Base-by-base conservation (phyloP, 192 early-diverging fungal species). In the Chytriomyces hyalinus region DNA sequence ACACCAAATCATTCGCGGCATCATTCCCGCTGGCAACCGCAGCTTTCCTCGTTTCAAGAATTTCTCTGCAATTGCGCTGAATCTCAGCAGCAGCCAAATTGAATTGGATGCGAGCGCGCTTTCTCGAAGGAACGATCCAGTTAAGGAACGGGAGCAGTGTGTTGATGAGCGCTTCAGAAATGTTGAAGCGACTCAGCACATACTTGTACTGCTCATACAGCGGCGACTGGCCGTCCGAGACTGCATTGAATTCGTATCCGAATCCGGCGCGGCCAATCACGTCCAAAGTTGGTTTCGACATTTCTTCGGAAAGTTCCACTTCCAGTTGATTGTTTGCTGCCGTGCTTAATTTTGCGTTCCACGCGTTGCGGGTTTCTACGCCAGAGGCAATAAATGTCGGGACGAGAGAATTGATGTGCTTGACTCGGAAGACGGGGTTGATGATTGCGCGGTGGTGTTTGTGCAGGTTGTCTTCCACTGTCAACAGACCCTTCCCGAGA, bases 211-310 rank as follows among this genome's bases (percentile, higher is more conserved):
- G 13, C 15, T 65, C 70, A 45, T 72, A 65, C 36, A 72, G 43
- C 28, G 57, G 24, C 8, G 53, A 61, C 4, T 15, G 13, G 8
- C 28, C 70, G 15, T 70, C 68, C 11, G 49, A 17, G 13, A 60
- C 44, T 11, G 70, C 70, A 13, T 72, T 72, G 62, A 72, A 72
- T 24, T 72, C 70, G 62, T 63, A n/a, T 15, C 70, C 70, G 45
- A 72, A 72, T 10, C 70, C 70, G 15, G 70, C 62, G 6, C 70
- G 70, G 17, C 70, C 70, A 65, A 72, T 72, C 3, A 72, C 51
- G 43, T 72, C 70, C 6, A 72, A 45, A 15, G 70, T 72, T 9
- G 62, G 24, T 72, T 72, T 72, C 10, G 61, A 48, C 57, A 5
- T 17, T 15, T 15, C 45, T 45, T 13, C 36, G 11, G 43, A 61